Conservation (phyloP, 768 basidiomycete genomes). For the Amanita phalloides region DNA sequence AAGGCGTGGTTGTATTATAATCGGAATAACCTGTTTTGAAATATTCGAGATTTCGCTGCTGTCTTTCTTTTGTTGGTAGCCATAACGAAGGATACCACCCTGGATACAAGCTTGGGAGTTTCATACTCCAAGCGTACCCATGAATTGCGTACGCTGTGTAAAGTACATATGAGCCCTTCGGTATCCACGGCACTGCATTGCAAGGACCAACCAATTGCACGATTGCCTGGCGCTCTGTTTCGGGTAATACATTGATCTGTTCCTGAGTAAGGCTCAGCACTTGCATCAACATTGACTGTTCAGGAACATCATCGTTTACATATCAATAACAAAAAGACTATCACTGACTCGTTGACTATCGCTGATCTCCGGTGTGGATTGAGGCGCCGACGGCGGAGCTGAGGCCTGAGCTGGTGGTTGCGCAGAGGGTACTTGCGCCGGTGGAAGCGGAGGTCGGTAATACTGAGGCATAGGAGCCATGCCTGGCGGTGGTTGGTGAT, state of each 20-base stretch:
- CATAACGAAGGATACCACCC: not conserved
- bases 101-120: not conserved
- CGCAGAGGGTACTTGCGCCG: slow-evolving; percentile 18
- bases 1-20: not conserved
- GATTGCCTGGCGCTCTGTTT: slow-evolving; percentile 69
- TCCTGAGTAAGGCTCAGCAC: slow-evolving; percentile 74
- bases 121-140: slow-evolving; percentile 19
- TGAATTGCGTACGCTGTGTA: slow-evolving; percentile 26
- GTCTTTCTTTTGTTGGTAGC: not conserved
- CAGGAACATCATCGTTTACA: slow-evolving; percentile 3
- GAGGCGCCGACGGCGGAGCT: slow-evolving; percentile 15
- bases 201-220: slow-evolving; percentile 53
- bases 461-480: slow-evolving; percentile 23
- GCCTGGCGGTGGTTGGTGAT: slow-evolving; percentile 20
- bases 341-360: slow-evolving; percentile 36
- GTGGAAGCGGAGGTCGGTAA: slow-evolving; percentile 22
- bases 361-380: slow-evolving; percentile 27
- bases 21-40: not conserved
- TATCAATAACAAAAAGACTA: slow-evolving; percentile 1
- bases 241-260: slow-evolving; percentile 75
- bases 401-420: slow-evolving; percentile 17
- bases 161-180: not conserved
- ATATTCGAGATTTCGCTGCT: not conserved
- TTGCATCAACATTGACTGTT: slow-evolving; percentile 74
- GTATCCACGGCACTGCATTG: not conserved